Base-by-base conservation (phyloP, 2,329 filamentous ascomycete genomes). In the Pseudogymnoascus sp. region DNA sequence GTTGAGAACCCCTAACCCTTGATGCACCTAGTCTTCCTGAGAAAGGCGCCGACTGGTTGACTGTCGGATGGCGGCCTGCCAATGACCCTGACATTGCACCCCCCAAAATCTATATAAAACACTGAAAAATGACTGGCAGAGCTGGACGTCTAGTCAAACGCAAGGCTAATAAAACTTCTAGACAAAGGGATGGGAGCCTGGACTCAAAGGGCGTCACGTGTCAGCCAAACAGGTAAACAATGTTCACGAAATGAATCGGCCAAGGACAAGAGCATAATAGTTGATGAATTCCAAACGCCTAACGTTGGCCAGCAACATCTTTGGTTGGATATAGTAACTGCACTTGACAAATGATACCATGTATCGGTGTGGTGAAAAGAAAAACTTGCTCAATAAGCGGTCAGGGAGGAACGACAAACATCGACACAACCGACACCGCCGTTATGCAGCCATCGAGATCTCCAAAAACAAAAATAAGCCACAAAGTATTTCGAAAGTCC, bases 351-450 rank as follows among this genome's bases (percentile, higher is more conserved):
- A 53, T 20, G 15, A 53, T 35, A 53, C 9, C n/a, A 53, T 53
- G 28, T 33, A 20, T 2, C 25, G n/a, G 15, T 53, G 28, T 53
- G 47, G 15, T 25, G 6, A 53, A 28, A 33, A 53, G n/a, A 8
- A 33, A 53, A 53, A 53, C 28, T 53, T 53, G 47, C 47, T 33
- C 47, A 33, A 53, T 3, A 53, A 35, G 47, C 47, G 47, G 47
- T 53, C 47, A 35, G 6, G 25, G 15, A 35, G 18, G 5, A 53
- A 53, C 28, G n/a, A 33, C 25, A 53, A 53, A 20, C 28, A 35
- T 35, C 33, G 47, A 14, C 14, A 53, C 28, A 35, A 20, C 28
- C 28, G 28, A 53, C 28, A 53, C 28, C n/a, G n/a, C 28, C 11
- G n/a, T 12, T 53, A 35, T 30, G 33, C 47, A 28, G 47, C 28